A percentile compares a stretch with the other conserved stretches of the same genome.
These are phyloP conservation scores for Sideroxylon spinosum DNA, from an alignment of 179 eudicot species.

Conservation along the genomic window DNA sequence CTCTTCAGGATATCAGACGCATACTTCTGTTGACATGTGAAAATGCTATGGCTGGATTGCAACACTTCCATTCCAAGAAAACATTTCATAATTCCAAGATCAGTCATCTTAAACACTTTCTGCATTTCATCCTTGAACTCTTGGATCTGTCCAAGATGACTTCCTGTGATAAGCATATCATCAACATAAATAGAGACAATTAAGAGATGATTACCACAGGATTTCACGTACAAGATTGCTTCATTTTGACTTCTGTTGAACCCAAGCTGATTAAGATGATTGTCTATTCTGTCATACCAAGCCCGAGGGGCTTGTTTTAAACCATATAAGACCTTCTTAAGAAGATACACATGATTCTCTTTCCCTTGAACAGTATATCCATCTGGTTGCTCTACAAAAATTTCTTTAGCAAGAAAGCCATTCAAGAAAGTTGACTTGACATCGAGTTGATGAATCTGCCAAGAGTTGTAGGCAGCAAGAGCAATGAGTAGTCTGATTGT, in stretches of 20 bases:
- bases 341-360: conserved; percentile 12
- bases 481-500: too few species aligned
- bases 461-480: too few species aligned
- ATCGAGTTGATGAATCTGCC: not conserved
- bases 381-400: conserved; percentile 14
- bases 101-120: conserved; percentile 3
- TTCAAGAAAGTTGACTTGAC: not conserved
- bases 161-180: not conserved
- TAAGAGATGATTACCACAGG: not conserved
- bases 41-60: conserved; percentile 5
- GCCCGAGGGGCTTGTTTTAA: too few species aligned
- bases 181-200: not conserved
- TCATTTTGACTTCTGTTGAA: conserved; percentile 12
- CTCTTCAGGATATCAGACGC: not conserved
- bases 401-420: not conserved
- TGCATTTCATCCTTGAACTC: not conserved
- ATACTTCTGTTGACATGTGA: conserved; percentile 16
- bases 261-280: not conserved
- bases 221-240: not conserved
- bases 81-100: not conserved
- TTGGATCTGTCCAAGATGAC: not conserved
- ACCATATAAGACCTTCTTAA: not conserved
- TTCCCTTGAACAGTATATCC: conserved; percentile 6
- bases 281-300: conserved; percentile 13
- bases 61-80: conserved; percentile 7